Evolutionary conservation across 176 grass and related monocot species (phyloP).

Genomic region (Triticum monococcum): DNA sequence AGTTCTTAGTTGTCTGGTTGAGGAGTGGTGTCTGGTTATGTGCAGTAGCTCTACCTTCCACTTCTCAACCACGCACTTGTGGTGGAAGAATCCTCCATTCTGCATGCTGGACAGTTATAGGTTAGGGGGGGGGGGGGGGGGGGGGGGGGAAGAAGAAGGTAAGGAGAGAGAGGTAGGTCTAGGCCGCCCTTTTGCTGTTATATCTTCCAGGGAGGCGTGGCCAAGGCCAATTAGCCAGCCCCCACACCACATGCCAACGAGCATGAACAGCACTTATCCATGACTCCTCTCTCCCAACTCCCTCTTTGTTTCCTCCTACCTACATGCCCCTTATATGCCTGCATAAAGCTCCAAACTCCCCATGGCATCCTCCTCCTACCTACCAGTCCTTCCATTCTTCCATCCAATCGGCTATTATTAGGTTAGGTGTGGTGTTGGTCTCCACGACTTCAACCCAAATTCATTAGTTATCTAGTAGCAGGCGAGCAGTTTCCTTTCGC

Average conservation of each 20-base stretch:
- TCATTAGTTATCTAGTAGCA: slow-evolving; percentile 4
- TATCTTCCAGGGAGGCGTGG: slow-evolving; percentile 12
- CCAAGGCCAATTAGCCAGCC: slow-evolving; percentile 1
- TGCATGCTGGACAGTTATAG: slow-evolving; percentile 44
- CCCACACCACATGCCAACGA: slow-evolving; percentile 42
- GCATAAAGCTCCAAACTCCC: slow-evolving; percentile 50
- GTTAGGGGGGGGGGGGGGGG: slow-evolving; percentile 27
- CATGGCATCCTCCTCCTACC: slow-evolving; percentile 35
- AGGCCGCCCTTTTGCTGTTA: slow-evolving; percentile 33
- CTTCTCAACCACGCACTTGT: slow-evolving; percentile 53
- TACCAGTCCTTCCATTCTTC: slow-evolving; percentile 46
- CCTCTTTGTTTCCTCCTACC: slow-evolving; percentile 36
- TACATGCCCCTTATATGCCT: slow-evolving; percentile 49
- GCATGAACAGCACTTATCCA: slow-evolving; percentile 35
- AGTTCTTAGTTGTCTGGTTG: slow-evolving; percentile 50
- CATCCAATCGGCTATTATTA: slow-evolving; percentile 27
- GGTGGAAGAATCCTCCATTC: slow-evolving; percentile 55
- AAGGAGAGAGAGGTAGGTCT: slow-evolving; percentile 52
- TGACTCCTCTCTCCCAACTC: slow-evolving; percentile 39
- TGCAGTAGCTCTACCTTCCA: slow-evolving; percentile 62
- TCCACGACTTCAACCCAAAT: slow-evolving; percentile 37
- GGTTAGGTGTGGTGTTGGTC: slow-evolving; percentile 41
- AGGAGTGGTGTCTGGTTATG: slow-evolving; percentile 41
- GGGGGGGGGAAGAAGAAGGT: slow-evolving; percentile 34
- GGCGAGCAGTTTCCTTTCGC: neutral